phyloP scores from a whole-genome alignment of 768 basidiomycete species.

The Suillus fuscotomentosus region DNA sequence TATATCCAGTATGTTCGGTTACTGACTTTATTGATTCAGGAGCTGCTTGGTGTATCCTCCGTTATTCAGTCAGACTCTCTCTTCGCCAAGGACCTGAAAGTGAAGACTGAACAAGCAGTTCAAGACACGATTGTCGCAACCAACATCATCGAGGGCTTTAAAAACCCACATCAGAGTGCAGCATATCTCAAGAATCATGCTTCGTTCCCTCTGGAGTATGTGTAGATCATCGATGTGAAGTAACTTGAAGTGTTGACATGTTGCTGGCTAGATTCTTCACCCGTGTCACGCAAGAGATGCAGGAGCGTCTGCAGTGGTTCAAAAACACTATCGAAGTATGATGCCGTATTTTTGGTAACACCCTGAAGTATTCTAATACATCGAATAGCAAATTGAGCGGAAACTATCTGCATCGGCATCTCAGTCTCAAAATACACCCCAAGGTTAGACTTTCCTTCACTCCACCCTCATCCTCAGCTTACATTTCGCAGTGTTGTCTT shows the following conservation, averaged over 20 bases:
- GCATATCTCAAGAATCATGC: conserved; percentile 76
- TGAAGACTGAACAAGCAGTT: conserved; percentile 74
- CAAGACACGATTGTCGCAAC: conserved; percentile 79
- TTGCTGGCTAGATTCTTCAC: conserved; percentile 57
- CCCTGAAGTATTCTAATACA: neutral
- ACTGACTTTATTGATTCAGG: conserved; percentile 40
- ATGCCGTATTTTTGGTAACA: neutral
- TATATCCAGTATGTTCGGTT: neutral
- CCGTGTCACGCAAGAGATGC: conserved; percentile 70
- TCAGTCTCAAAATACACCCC: conserved; percentile 69
- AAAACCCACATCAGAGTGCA: conserved; percentile 68
- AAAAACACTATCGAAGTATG: conserved; percentile 75
- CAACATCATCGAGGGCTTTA: conserved; percentile 76
- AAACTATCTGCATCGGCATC: conserved; percentile 68
- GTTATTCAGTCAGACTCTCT: conserved; percentile 66
- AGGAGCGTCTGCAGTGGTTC: conserved; percentile 72
- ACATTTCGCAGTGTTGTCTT: too few relatives aligned
- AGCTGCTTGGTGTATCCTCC: conserved; percentile 59
- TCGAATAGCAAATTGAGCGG: conserved; percentile 61
- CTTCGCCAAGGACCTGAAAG: conserved; percentile 67
- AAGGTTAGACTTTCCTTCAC: conserved; percentile 44
- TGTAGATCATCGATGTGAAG: neutral
- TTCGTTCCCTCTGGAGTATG: conserved; percentile 79
- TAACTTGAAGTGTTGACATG: neutral
- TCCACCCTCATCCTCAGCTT: conserved; percentile 7